phyloP scores from a whole-genome alignment of 2,329 filamentous ascomycete genomes.

The Neonectria hederae region DNA sequence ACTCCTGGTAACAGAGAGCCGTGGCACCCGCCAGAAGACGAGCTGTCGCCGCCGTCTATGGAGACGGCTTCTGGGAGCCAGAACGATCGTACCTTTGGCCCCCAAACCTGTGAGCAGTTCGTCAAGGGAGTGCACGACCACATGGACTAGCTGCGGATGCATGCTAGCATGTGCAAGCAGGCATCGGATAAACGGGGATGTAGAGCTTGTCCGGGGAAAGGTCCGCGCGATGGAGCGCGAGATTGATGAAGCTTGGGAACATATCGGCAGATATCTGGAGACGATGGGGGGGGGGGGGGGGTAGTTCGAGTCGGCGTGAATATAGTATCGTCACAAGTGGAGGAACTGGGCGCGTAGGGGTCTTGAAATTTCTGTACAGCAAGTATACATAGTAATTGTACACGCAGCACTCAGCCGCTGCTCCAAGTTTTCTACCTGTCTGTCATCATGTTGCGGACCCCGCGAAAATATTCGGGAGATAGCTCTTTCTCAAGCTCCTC shows the following conservation, averaged over 20 bases:
- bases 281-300: too few species aligned
- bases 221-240: not conserved
- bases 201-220: not conserved
- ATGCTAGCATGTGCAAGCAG: not conserved
- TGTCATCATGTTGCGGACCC: slow-evolving; percentile 84
- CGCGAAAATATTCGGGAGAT: slow-evolving; percentile 73
- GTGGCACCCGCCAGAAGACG: not conserved
- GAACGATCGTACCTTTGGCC: not conserved
- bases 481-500: slow-evolving; percentile 82
- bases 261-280: not conserved
- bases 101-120: not conserved
- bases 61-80: not conserved
- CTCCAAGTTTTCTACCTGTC: slow-evolving; percentile 65
- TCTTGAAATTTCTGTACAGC: slow-evolving; percentile 38
- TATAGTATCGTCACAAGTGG: not conserved
- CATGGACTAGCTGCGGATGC: not conserved
- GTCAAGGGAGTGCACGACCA: not conserved
- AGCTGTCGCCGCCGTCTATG: not conserved
- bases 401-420: slow-evolving; percentile 36
- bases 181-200: not conserved
- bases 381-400: slow-evolving; percentile 45
- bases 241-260: not conserved
- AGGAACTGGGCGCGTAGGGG: not conserved
- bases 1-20: not conserved
- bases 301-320: too few species aligned